A percentile compares a stretch with the other conserved stretches of the same genome.
phyloP scores from a whole-genome alignment of 352 stramenopile genomes.

The Saprolegnia diclina region DNA sequence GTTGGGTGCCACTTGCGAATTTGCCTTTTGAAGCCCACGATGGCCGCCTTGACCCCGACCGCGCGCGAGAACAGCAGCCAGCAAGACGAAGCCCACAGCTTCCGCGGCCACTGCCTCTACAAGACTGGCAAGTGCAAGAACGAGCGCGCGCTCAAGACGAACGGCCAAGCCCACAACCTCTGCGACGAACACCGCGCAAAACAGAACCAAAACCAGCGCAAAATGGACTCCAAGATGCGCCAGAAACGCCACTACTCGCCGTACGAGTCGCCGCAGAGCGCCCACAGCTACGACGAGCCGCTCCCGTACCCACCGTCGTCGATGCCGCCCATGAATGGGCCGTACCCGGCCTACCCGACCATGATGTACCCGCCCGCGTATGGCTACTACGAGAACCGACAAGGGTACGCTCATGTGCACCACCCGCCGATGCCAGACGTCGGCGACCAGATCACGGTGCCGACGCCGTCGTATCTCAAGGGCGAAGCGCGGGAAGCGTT shows the following conservation, averaged over 20 bases:
- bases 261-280: background rate
- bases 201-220: conserved; percentile 84
- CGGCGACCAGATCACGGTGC: conserved; percentile 47
- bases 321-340: background rate
- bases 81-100: background rate
- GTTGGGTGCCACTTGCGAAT: background rate
- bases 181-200: conserved; percentile 76
- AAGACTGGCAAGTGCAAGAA: conserved; percentile 84
- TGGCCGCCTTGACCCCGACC: background rate
- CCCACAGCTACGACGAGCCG: background rate
- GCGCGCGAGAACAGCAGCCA: too few relatives aligned
- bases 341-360: background rate
- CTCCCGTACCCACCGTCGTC: background rate
- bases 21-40: background rate
- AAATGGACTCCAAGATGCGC: conserved; percentile 81
- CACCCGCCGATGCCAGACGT: background rate
- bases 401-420: background rate
- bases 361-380: background rate
- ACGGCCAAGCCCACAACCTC: conserved; percentile 72
- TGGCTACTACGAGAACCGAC: background rate
- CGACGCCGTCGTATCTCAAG: conserved; percentile 65
- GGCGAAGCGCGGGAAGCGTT: conserved; percentile 67
- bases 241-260: conserved; percentile 44
- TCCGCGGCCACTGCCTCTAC: conserved; percentile 73
- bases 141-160: conserved; percentile 82